Evolutionary conservation across 768 basidiomycete species (phyloP).

Genomic region (Termitomyces sp.): DNA sequence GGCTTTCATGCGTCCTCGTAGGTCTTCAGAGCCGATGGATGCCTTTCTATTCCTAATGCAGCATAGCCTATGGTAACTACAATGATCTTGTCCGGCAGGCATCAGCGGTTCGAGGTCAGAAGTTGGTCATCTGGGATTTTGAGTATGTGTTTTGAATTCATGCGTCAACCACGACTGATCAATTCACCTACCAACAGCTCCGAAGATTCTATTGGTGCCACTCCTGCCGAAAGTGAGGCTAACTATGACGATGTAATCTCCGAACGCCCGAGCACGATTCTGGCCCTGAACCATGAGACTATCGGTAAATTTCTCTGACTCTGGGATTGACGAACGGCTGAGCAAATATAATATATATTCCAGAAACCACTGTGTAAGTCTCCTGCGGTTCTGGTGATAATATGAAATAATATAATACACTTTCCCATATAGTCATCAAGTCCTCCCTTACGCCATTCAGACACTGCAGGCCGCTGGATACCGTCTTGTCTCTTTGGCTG

Average conservation of each 20-base stretch:
- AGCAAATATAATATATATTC: neutral
- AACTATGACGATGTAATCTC: constrained; percentile 22
- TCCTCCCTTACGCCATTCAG: constrained; percentile 31
- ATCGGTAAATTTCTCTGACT: constrained; percentile 18
- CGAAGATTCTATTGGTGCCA: constrained; percentile 30
- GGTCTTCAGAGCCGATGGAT: neutral
- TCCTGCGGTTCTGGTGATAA: neutral
- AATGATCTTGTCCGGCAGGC: constrained; percentile 40
- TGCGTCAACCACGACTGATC: neutral
- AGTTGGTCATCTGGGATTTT: constrained; percentile 31
- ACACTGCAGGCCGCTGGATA: constrained; percentile 32
- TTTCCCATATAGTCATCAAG: constrained; percentile 21
- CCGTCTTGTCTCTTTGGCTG: constrained; percentile 33
- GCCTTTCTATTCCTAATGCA: neutral
- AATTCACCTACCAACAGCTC: constrained; percentile 20
- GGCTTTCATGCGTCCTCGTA: constrained; percentile 44
- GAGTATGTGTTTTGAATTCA: constrained; percentile 9
- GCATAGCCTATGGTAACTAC: constrained; percentile 38
- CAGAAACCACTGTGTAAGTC: constrained; percentile 33
- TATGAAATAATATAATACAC: neutral
- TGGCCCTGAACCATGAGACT: constrained; percentile 39
- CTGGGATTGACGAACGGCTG: neutral
- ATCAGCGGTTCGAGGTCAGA: constrained; percentile 27
- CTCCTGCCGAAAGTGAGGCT: constrained; percentile 24
- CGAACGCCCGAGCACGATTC: constrained; percentile 26